Conservation (phyloP, 2,329 filamentous ascomycete genomes). For the Fusarium burgessii region DNA sequence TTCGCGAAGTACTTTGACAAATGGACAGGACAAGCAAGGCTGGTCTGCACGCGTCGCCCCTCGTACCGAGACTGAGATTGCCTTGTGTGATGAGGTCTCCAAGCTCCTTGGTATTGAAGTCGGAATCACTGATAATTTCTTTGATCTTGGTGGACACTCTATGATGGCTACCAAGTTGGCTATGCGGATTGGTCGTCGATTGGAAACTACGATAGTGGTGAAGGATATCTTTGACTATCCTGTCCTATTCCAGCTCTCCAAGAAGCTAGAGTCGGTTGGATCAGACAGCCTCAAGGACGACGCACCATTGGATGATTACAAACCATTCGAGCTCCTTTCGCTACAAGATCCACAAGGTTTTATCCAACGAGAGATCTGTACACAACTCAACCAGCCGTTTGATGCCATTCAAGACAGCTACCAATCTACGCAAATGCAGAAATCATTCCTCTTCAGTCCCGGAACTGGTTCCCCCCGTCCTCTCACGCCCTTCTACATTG, state of each 20-base stretch:
- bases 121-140: constrained; percentile 18
- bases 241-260: constrained; percentile 1
- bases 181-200: neutral
- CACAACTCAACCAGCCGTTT: neutral
- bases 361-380: neutral
- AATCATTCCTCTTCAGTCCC: constrained; percentile 5
- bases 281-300: neutral
- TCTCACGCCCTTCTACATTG: constrained; percentile 2
- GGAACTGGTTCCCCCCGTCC: neutral
- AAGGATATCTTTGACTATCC: constrained; percentile 20
- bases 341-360: neutral
- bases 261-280: neutral
- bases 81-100: neutral
- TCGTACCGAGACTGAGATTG: neutral
- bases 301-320: neutral
- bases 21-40: constrained; percentile 1
- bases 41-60: constrained; percentile 3
- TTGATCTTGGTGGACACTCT: constrained; percentile 12
- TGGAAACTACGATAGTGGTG: neutral
- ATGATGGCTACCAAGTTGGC: constrained; percentile 21
- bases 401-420: neutral
- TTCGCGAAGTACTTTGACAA: neutral
- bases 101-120: constrained; percentile 2
- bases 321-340: neutral
- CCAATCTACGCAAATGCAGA: constrained; percentile 1